Evolutionary conservation across 768 basidiomycete species (phyloP), one percentile per base, ranked within the genome.

Genomic region (Sporobolomyces roseus): DNA sequence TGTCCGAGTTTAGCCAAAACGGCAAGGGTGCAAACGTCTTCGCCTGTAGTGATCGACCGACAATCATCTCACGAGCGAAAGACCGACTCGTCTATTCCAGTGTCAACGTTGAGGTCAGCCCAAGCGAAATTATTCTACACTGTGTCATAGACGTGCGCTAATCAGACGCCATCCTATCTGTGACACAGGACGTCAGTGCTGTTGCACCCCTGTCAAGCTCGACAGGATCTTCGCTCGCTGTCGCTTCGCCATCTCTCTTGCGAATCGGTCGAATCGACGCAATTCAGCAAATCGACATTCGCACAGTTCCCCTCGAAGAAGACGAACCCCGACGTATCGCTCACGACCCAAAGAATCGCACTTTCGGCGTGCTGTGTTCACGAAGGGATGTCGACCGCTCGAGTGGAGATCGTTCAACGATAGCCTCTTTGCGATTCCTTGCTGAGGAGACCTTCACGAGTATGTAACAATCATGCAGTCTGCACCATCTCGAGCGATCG

Each of bases 271-370:
- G 80, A 8, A 83, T 91, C 17, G 79, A 81, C 36, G 83, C 87
- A 66, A 80, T 91, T 16, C 85, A 89, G 70, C 89, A 89, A 77
- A 82, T 92, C 77, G 88, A 93, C 74, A 85, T 93, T 52, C 85
- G 86, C 63, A 84, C 89, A 41, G 80, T 90, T 33, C 82, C 85
- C 30, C 79, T 93, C 14, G 91, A 90, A 4, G 80, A 84, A 32
- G 85, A 90, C 63, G 85, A 84, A 74, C 92, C 92, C 2, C 83
- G 83, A 8, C 81, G 84, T 41, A 85, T 96, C 45, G 82, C 83
- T 2, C 81, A 93, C 75, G 82, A 86, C 60, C 80, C 83, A 0
- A 75, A 75, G 5, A 78, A 83, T 61, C 84, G 83, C 62, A 80
- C 81, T 0, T 89, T 90, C 67, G 90, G 85, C 1, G 84, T 93